These are phyloP conservation scores for Haberlea rhodopensis DNA, from an alignment of 257 asterid genomes.

Conservation along the genomic window DNA sequence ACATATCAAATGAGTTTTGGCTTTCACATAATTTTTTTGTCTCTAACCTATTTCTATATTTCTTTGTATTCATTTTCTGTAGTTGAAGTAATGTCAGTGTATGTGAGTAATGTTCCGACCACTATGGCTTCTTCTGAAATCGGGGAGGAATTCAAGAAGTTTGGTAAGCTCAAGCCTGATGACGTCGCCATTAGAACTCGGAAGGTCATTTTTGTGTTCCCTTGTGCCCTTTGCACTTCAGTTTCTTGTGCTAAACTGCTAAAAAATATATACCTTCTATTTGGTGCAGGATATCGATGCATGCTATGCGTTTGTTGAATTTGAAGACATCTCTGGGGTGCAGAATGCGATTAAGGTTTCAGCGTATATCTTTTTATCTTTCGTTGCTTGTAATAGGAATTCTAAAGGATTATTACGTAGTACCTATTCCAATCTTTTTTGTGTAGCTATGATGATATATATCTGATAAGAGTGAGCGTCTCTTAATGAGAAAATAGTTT, in stretches of 20 bases:
- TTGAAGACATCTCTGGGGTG: conserved; percentile 85
- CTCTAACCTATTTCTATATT: conserved; percentile 11
- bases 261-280: conserved; percentile 6
- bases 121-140: conserved; percentile 86
- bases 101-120: conserved; percentile 89
- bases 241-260: conserved; percentile 18
- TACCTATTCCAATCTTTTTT: background rate
- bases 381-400: background rate
- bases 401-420: background rate
- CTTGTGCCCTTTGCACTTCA: conserved; percentile 1
- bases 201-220: conserved; percentile 53
- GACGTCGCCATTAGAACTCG: conserved; percentile 98
- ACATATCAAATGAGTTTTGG: background rate
- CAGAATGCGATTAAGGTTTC: conserved; percentile 91
- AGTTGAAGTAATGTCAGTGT: conserved; percentile 92
- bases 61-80: conserved; percentile 24
- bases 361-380: background rate
- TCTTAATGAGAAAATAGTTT: background rate
- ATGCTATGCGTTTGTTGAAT: conserved; percentile 95
- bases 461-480: background rate
- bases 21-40: background rate
- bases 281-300: conserved; percentile 85
- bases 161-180: conserved; percentile 78
- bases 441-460: background rate
- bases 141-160: conserved; percentile 89